Evolutionary conservation across 495 filamentous ascomycete genomes (phyloP), one percentile per base, ranked within the genome.

Genomic region (Penicillium flavigenum): DNA sequence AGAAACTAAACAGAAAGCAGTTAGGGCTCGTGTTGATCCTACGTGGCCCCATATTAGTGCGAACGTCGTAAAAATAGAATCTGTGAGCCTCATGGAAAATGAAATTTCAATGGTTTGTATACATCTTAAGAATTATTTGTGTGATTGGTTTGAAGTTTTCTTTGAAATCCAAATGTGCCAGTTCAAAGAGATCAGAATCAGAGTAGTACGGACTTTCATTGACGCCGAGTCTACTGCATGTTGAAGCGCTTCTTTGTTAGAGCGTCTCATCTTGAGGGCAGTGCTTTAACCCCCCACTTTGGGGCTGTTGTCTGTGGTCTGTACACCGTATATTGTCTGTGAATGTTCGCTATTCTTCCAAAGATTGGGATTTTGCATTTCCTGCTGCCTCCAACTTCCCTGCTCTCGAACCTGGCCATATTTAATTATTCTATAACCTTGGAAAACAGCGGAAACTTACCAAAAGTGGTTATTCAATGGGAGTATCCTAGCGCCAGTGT

Each of bases 1-100:
- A 39, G 29, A 11, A 12, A 36, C 59, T 57, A 61, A 57, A 22
- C 54, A 43, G 32, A 53, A 61, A 51, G 14, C 8, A 57, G 59
- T 56, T 57, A 57, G 54, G 43, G 54, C 27, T 52, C 27, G 42
- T 43, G 59, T 49, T 34, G 59, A 61, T 61, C 54, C 24, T 54
- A 47, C 51, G 51, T 58, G 56, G 56, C 45, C 49, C 20, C 39
- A 45, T 46, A 20, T 47, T 52, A 31, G 26, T 34, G 48, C n/a
- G 43, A 53, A 47, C 47, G n/a, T 39, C 41, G 43, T 34, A 58
- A 53, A 51, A 38, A 46, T 51, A 43, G 50, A 32, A 51, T 47
- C 22, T 19, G 16, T 42, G 39, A 53, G 51, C 42, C 56, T 58
- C 56, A 32, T 53, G 29, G 17, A 38, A 22, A 6, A 2, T 9